Base-by-base conservation (phyloP, 2,329 filamentous ascomycete genomes). In the Colletotrichum paranaense region DNA sequence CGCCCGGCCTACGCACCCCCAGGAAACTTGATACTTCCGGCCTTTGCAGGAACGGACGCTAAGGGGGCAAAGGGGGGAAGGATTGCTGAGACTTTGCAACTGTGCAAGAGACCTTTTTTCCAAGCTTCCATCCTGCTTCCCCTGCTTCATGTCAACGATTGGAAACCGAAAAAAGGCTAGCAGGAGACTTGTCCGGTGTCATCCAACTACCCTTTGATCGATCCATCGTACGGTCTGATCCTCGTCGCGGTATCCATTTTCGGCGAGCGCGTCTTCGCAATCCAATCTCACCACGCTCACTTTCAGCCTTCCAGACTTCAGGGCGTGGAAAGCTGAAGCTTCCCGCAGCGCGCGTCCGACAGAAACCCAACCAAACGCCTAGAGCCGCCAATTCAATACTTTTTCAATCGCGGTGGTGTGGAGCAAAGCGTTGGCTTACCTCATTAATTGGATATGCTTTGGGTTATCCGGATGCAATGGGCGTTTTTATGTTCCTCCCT, bases 11-110 rank as follows among this genome's bases (percentile, higher is more conserved):
- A 46, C 42, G 42, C 35, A 38, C 42, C 16, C 42, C 42, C 42
- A 16, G 16, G 30, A 38, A 49, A n/a, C 28, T 38, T 16, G 22
- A 49, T 38, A 62, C 57, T 35, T 55, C 64, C 64, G 64, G 68
- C 57, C 68, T 68, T 46, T 19, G 49, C 49, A 57, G 58, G 24
- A 46, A 68, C 53, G 59, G 53, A 28, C 52, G 52, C 28, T 35
- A 14, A 14, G 16, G 35, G 35, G 35, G 35, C 12, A 14, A 16
- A 42, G 12, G 35, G 35, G 8, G 35, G 12, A 38, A 38, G 35
- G 35, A 14, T 38, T 38, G 35, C 35, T 38, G 35, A 42, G 35
- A 42, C 35, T 42, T 38, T 42, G 12, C 30, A 30, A 30, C 30
- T 30, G 30, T 30, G 35, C 12, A 42, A 46, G 42, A n/a, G 42